Evolutionary conservation across 148 eudicot species (phyloP).

Genomic region (Spergularia bocconei): DNA sequence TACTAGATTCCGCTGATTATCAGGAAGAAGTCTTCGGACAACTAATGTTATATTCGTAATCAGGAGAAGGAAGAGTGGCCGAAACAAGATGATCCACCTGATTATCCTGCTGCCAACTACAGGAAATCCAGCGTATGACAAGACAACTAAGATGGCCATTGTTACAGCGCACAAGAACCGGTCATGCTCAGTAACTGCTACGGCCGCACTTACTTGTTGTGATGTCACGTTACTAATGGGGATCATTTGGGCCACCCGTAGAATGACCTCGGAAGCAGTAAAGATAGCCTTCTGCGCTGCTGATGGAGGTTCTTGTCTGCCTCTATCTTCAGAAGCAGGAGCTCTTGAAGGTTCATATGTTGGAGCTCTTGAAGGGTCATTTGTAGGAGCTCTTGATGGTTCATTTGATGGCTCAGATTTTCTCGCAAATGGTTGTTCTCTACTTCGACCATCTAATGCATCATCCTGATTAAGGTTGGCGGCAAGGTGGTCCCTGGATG

Average conservation of each 20-base stretch:
- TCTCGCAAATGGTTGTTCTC: constrained; percentile 26
- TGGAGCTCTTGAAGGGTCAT: constrained; percentile 1
- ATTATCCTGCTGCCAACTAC: constrained; percentile 43
- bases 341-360: constrained; percentile 30
- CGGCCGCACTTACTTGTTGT: constrained; percentile 47
- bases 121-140: constrained; percentile 63
- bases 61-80: constrained; percentile 64
- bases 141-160: constrained; percentile 54
- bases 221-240: constrained; percentile 32
- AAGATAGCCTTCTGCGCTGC: constrained; percentile 20
- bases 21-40: constrained; percentile 41
- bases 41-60: constrained; percentile 59
- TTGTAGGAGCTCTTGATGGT: constrained; percentile 25
- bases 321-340: constrained; percentile 26
- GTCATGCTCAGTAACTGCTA: constrained; percentile 50
- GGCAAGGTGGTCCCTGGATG: constrained; percentile 27
- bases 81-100: constrained; percentile 47
- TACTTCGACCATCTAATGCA: constrained; percentile 21
- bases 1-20: constrained; percentile 25
- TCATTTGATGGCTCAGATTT: constrained; percentile 27
- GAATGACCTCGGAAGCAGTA: constrained; percentile 22
- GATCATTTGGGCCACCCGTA: constrained; percentile 23
- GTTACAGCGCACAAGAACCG: constrained; percentile 50
- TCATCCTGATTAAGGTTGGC: constrained; percentile 23
- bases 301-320: constrained; percentile 34